A percentile compares a stretch with the other conserved stretches of the same genome.
Conservation (phyloP, 371 early-diverging fungal species). For the Parasitella parasitica region DNA sequence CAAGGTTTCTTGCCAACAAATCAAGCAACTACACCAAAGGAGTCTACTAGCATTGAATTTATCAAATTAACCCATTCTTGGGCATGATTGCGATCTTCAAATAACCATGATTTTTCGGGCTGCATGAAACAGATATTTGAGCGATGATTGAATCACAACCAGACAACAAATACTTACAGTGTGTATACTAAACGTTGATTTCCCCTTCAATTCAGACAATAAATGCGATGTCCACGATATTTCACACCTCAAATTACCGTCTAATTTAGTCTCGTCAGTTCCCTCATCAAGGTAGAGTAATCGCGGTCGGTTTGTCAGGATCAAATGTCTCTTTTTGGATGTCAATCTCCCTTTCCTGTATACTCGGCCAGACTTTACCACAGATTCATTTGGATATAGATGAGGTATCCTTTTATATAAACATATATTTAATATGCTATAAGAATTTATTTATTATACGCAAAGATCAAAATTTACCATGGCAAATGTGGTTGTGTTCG, state of each 20-base stretch:
- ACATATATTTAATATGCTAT: not conserved
- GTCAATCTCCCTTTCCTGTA: slow-evolving; percentile 57
- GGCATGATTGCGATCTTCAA: slow-evolving; percentile 58
- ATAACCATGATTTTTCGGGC: slow-evolving; percentile 58
- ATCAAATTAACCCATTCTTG: slow-evolving; percentile 58
- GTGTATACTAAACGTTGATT: slow-evolving; percentile 61
- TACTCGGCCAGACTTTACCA: slow-evolving; percentile 62
- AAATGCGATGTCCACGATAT: slow-evolving; percentile 56
- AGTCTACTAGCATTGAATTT: slow-evolving; percentile 50
- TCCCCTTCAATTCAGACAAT: slow-evolving; percentile 58
- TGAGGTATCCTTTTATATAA: slow-evolving; percentile 40
- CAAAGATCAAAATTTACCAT: slow-evolving; percentile 21
- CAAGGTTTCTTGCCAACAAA: not conserved
- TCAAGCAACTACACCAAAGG: slow-evolving; percentile 45
- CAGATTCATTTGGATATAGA: slow-evolving; percentile 62
- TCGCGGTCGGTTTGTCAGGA: slow-evolving; percentile 72
- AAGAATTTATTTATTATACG: not conserved
- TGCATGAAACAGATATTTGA: slow-evolving; percentile 9
- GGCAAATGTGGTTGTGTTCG: slow-evolving; percentile 30
- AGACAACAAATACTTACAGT: slow-evolving; percentile 43
- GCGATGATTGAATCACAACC: not conserved
- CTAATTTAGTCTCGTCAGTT: slow-evolving; percentile 33
- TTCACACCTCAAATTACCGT: slow-evolving; percentile 48
- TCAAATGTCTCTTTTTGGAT: slow-evolving; percentile 60
- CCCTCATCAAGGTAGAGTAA: slow-evolving; percentile 69